Conservation (phyloP, 78 protist species). For the Corallochytrium limacisporum region DNA sequence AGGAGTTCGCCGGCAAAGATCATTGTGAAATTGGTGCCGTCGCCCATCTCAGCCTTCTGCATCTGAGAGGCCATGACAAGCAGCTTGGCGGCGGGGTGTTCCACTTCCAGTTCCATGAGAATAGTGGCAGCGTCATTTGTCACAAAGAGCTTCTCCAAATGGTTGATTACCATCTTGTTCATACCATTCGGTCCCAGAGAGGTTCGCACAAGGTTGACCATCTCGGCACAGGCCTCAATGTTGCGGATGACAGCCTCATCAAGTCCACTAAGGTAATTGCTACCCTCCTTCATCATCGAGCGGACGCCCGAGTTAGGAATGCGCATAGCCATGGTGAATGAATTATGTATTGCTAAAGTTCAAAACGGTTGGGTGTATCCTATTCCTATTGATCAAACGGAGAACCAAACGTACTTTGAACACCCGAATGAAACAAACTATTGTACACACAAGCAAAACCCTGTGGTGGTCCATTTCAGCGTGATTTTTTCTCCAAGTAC, state of each 20-base stretch:
- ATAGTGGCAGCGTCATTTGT: slow-evolving; percentile 98
- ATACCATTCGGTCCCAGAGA: slow-evolving; percentile 98
- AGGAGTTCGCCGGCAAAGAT: slow-evolving; percentile 94
- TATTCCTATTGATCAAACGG: background rate
- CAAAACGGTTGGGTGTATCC: background rate
- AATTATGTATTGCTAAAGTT: background rate
- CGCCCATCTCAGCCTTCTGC: slow-evolving; percentile 89
- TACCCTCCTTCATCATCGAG: slow-evolving; percentile 31
- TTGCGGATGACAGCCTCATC: slow-evolving; percentile 91
- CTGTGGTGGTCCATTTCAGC: too few species aligned
- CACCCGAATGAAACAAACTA: background rate
- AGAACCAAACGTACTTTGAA: background rate
- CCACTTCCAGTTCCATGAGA: slow-evolving; percentile 81
- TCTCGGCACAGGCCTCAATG: slow-evolving; percentile 84
- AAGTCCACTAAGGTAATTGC: slow-evolving; percentile 52
- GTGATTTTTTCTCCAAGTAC: too few species aligned
- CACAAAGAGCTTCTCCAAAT: slow-evolving; percentile 91
- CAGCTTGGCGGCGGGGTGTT: slow-evolving; percentile 98
- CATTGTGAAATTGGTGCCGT: slow-evolving; percentile 90
- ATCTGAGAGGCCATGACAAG: slow-evolving; percentile 81
- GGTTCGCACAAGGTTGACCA: slow-evolving; percentile 73
- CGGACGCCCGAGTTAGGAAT: slow-evolving; percentile 18
- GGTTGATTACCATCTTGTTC: slow-evolving; percentile 96
- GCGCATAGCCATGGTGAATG: slow-evolving; percentile 12
- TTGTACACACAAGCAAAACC: too few species aligned